Evolutionary conservation across 2,329 filamentous ascomycete genomes (phyloP).

Genomic region (Clonostachys sp.): DNA sequence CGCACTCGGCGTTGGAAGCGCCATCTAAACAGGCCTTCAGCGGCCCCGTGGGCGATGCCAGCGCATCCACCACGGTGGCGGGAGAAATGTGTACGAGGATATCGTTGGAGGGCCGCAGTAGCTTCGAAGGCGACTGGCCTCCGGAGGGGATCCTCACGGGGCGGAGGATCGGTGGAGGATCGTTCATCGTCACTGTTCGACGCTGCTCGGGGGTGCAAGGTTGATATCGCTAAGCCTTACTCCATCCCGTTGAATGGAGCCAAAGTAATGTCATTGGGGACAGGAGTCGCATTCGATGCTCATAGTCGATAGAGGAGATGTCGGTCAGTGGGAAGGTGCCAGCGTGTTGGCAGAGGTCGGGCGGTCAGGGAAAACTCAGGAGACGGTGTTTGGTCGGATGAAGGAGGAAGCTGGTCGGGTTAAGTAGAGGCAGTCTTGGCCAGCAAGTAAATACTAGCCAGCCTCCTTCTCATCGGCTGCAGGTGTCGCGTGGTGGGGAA

Average conservation of each 20-base stretch:
- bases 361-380: no score
- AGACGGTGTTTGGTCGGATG: no score
- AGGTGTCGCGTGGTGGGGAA: no score
- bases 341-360: no score
- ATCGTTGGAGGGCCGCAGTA: conserved; percentile 44
- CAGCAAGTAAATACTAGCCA: no score
- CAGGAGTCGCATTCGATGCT: conserved; percentile 10
- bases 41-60: conserved; percentile 46
- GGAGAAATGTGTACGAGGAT: conserved; percentile 59
- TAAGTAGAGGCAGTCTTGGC: not conserved
- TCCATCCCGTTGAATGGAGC: conserved; percentile 27
- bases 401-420: no score
- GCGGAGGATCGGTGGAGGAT: conserved; percentile 22
- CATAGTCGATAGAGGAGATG: conserved; percentile 9
- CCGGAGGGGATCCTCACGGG: conserved; percentile 24
- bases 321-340: no score
- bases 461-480: no score
- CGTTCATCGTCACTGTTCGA: conserved; percentile 20
- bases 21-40: conserved; percentile 56
- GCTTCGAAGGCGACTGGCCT: conserved; percentile 34
- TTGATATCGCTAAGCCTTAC: conserved; percentile 1
- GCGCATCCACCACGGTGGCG: conserved; percentile 53
- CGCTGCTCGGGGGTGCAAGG: not conserved
- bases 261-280: conserved; percentile 10
- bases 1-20: conserved; percentile 61